Evolutionary conservation across 495 filamentous ascomycete species (phyloP).

Genomic region (Aspergillus panamensis): DNA sequence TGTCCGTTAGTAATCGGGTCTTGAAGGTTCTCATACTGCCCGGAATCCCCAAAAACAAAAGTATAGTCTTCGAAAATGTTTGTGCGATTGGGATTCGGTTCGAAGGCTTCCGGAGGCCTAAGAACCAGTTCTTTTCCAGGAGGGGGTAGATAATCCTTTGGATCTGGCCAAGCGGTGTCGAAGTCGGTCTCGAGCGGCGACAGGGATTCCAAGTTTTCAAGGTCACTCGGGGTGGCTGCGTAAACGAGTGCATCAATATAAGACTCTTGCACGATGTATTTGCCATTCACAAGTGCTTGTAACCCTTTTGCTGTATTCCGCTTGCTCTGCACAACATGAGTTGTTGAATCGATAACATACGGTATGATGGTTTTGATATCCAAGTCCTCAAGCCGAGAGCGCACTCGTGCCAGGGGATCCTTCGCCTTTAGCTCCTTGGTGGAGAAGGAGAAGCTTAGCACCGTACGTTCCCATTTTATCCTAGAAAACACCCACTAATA

Average conservation of each 20-base stretch:
- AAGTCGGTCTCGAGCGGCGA: conserved; percentile 81
- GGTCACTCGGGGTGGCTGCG: conserved; percentile 54
- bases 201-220: conserved; percentile 49
- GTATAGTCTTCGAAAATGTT: conserved; percentile 83
- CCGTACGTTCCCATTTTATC: conserved; percentile 76
- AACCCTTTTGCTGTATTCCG: conserved; percentile 83
- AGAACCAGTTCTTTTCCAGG: conserved; percentile 68
- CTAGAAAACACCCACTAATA: conserved; percentile 34
- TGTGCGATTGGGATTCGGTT: conserved; percentile 59
- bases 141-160: conserved; percentile 66
- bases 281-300: conserved; percentile 83
- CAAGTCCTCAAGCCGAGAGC: conserved; percentile 66
- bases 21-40: conserved; percentile 75
- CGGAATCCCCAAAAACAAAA: conserved; percentile 78
- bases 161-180: conserved; percentile 74
- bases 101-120: conserved; percentile 60
- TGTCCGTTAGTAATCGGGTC: conserved; percentile 71
- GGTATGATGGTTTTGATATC: conserved; percentile 81
- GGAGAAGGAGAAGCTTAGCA: conserved; percentile 79
- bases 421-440: conserved; percentile 67
- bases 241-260: conserved; percentile 72
- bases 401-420: conserved; percentile 58
- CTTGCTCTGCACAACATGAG: conserved; percentile 85
- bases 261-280: conserved; percentile 71
- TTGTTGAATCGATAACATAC: conserved; percentile 67